Evolutionary conservation across 805 yeast species (phyloP).

Genomic region (Kazachstania psychrophila): DNA sequence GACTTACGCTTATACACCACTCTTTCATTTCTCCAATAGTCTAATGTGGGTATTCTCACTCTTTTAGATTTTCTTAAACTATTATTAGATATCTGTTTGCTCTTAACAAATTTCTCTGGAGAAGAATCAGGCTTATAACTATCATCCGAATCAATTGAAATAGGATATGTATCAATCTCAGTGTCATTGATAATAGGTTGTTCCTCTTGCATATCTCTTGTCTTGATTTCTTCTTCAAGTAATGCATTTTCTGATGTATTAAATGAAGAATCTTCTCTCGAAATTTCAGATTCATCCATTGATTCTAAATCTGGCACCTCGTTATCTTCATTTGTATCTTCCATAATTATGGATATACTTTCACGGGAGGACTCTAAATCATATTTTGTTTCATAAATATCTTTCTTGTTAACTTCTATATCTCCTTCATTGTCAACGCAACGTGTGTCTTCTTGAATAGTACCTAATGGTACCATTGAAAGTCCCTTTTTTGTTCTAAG

Average conservation of each 20-base stretch:
- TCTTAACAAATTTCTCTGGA: no score
- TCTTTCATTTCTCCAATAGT: constrained; percentile 78
- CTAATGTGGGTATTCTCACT: constrained; percentile 59
- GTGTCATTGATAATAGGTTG: no score
- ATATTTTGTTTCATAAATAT: background rate
- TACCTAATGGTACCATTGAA: no score
- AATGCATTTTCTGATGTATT: constrained; percentile 24
- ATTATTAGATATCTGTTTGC: no score
- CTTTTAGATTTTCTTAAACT: constrained; percentile 62
- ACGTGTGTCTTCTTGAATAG: no score
- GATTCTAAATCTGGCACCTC: constrained; percentile 49
- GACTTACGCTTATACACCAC: constrained; percentile 46
- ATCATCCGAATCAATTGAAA: background rate
- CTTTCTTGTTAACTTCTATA: no score
- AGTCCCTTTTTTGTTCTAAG: no score
- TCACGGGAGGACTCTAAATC: background rate
- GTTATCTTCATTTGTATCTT: background rate
- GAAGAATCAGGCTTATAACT: constrained; percentile 1
- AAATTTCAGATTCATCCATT: constrained; percentile 56
- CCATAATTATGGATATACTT: background rate
- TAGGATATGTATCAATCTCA: no score
- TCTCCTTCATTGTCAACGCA: no score
- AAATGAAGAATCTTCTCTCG: constrained; percentile 13
- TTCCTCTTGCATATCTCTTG: background rate
- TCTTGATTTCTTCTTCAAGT: constrained; percentile 16